phyloP scores from a whole-genome alignment of 306 rosid species.

The Rosa chinensis region DNA sequence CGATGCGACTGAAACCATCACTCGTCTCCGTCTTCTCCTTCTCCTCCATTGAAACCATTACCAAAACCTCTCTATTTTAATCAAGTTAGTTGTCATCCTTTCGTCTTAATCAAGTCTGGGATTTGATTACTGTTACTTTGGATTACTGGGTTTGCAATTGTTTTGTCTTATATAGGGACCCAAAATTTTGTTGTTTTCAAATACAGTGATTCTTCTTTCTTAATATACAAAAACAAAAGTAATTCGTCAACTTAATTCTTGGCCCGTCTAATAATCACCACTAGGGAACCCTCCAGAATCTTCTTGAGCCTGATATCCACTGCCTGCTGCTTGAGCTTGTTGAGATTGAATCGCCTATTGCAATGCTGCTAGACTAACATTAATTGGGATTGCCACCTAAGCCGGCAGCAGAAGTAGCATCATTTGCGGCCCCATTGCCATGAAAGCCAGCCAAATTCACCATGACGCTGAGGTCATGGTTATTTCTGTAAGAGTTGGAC shows the following conservation, averaged over 20 bases:
- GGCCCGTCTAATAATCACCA: constrained; percentile 46
- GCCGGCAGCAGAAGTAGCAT: constrained; percentile 30
- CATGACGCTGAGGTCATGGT: constrained; percentile 59
- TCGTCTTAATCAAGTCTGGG: no score
- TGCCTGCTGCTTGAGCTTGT: constrained; percentile 26
- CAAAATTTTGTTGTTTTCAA: not conserved
- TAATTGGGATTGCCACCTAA: constrained; percentile 40
- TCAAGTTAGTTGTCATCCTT: no score
- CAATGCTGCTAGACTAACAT: constrained; percentile 30
- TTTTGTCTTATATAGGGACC: not conserved
- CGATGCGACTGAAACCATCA: no score
- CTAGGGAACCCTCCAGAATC: constrained; percentile 34
- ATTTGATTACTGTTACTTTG: not conserved
- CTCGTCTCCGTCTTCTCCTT: no score
- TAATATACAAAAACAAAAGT: not conserved
- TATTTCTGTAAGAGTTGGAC: not conserved
- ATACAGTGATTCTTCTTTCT: constrained; percentile 17
- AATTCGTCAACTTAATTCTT: not conserved
- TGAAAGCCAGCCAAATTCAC: constrained; percentile 82
- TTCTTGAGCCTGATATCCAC: constrained; percentile 9
- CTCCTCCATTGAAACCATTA: no score
- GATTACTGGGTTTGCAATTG: not conserved
- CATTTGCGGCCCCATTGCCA: constrained; percentile 37
- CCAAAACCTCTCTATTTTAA: no score
- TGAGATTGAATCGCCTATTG: constrained; percentile 44